Evolutionary conservation across 2,329 filamentous ascomycete species (phyloP).

Genomic region (Colletotrichum siamense): DNA sequence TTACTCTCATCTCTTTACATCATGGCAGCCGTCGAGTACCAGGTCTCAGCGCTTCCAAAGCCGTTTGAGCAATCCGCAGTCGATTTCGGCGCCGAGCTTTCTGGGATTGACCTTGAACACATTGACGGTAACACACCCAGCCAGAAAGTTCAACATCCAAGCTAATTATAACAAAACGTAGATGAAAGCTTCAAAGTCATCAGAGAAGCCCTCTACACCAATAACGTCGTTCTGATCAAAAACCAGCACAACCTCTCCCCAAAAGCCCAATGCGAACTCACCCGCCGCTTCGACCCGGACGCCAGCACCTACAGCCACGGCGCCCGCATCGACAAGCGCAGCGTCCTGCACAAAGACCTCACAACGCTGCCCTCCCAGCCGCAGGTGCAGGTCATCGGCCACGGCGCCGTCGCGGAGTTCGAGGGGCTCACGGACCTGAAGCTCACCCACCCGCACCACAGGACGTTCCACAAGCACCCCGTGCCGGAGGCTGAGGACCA

Average conservation of each 20-base stretch:
- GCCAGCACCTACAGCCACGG: neutral
- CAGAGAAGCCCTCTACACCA: neutral
- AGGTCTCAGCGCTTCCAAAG: neutral
- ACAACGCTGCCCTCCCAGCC: neutral
- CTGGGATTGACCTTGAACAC: neutral
- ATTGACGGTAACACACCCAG: neutral
- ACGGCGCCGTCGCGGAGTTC: neutral
- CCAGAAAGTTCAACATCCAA: neutral
- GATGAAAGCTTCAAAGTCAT: neutral
- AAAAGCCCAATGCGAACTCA: neutral
- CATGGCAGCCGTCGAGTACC: neutral
- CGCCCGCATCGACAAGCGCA: neutral
- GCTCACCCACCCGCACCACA: neutral
- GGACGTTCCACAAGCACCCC: neutral
- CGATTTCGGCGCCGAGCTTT: neutral
- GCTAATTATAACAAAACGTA: neutral
- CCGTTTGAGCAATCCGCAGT: neutral
- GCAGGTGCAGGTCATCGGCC: neutral
- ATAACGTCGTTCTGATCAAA: neutral
- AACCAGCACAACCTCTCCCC: neutral
- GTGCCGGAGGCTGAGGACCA: neutral
- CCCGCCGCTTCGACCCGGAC: neutral
- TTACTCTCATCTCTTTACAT: accelerated
- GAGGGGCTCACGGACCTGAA: neutral
- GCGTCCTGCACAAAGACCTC: neutral